Evolutionary conservation across 257 asterid genomes (phyloP).

Genomic region (Leonotis leonurus): DNA sequence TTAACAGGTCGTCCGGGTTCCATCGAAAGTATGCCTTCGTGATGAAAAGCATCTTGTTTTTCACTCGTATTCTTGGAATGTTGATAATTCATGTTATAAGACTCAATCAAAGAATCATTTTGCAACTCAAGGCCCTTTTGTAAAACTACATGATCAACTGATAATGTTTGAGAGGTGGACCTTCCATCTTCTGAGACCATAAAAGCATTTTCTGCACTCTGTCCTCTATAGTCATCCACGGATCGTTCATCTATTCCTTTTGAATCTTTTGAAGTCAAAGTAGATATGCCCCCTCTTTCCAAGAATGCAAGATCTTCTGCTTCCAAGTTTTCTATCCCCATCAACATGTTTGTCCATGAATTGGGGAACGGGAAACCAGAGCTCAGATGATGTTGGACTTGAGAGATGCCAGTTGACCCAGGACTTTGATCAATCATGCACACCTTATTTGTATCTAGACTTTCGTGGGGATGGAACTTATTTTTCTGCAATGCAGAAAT

Average conservation of each 20-base stretch:
- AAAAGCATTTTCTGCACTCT: slow-evolving; percentile 24
- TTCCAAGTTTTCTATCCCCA: slow-evolving; percentile 39
- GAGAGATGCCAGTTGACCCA: slow-evolving; percentile 15
- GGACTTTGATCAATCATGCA: slow-evolving; percentile 22
- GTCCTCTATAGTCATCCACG: slow-evolving; percentile 24
- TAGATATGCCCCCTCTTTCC: slow-evolving; percentile 33
- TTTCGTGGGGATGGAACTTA: slow-evolving; percentile 24
- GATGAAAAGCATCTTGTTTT: no score
- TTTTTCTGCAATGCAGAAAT: slow-evolving; percentile 28
- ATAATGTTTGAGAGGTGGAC: slow-evolving; percentile 28
- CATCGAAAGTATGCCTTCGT: no score
- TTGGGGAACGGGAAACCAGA: slow-evolving; percentile 23
- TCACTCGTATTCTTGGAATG: slow-evolving; percentile 26
- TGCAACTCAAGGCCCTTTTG: slow-evolving; percentile 11
- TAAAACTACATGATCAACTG: slow-evolving; percentile 14
- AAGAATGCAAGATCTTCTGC: slow-evolving; percentile 21
- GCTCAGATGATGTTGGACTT: slow-evolving; percentile 13
- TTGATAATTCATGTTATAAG: slow-evolving; percentile 22
- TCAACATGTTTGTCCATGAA: slow-evolving; percentile 31
- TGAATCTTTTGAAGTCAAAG: slow-evolving; percentile 32
- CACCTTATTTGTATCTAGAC: slow-evolving; percentile 15
- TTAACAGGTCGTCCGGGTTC: no score
- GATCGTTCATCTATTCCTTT: slow-evolving; percentile 20
- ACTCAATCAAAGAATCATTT: slow-evolving; percentile 21
- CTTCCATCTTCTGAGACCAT: slow-evolving; percentile 25